Evolutionary conservation across 768 basidiomycete species (phyloP), one percentile per base, ranked within the genome.

Genomic region (Nidularia pulvinata): DNA sequence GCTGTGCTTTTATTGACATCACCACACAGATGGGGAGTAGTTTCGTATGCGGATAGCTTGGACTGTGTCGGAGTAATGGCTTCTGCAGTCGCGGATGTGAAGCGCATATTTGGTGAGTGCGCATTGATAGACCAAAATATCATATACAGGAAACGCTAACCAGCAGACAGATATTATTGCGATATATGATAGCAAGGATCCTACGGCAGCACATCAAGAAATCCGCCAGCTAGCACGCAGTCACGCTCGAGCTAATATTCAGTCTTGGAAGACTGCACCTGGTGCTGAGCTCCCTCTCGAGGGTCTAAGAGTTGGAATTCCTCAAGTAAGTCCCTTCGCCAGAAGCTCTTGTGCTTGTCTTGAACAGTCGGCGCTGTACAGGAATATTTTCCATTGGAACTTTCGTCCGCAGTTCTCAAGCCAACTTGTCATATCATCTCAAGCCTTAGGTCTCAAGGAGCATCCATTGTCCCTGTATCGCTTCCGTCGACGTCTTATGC

Each of bases 11-110:
- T 22, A 11, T 48, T 51, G 34, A 50, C 35, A 6, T 30, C 45
- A 42, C 22, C 25, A n/a, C 32, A 48, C 43, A 93, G 95, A 63
- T 89, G 88, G 84, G 97, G 97, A 5, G 84, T 98, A 0, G 82
- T 99, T 3, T 87, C 94, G 0, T 99, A 92, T 59, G 96, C 96
- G 1, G 95, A 97, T 62, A 95, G 93, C 56, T 72, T 99, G 10
- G 97, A 99, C 61, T 95, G 93, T 59, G 94, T 99, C 0, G 96
- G 96, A 0, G 72, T 98, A 4, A 67, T 99, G 46, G 86, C 83
- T 0, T 72, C 67, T 43, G 74, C 79, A 14, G 79, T 90, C 0
- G 61, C 69, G 11, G 71, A 70, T 0, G 78, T 85, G 1, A 59
- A 76, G 35, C 61, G 68, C 2, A 79, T 91, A 2, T 95, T 92